phyloP scores from a whole-genome alignment of 495 filamentous ascomycete genomes.

The Massariosphaeria phaeospora region DNA sequence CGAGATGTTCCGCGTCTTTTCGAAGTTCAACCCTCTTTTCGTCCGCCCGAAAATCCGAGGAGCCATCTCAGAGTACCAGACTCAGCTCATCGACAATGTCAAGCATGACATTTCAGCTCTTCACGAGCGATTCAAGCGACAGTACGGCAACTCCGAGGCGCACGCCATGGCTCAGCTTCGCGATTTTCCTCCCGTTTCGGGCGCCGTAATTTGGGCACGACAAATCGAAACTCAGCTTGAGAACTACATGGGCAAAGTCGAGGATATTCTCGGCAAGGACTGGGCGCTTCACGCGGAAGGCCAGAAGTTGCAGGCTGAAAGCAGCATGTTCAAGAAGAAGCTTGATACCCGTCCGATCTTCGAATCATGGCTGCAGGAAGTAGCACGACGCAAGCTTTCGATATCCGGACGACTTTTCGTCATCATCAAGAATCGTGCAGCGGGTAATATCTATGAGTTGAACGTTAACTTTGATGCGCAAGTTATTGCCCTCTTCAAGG shows the following conservation, averaged over 20 bases:
- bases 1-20: slow-evolving; percentile 99
- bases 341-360: slow-evolving; percentile 89
- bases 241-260: slow-evolving; percentile 95
- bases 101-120: slow-evolving; percentile 88
- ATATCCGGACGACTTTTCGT: slow-evolving; percentile 89
- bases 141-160: slow-evolving; percentile 95
- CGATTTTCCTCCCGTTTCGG: slow-evolving; percentile 90
- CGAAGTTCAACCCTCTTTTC: slow-evolving; percentile 98
- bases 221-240: slow-evolving; percentile 95
- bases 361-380: slow-evolving; percentile 89
- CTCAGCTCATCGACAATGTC: slow-evolving; percentile 93
- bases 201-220: slow-evolving; percentile 92
- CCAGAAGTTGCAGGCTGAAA: slow-evolving; percentile 84
- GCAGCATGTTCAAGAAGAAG: slow-evolving; percentile 89
- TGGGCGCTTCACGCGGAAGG: slow-evolving; percentile 94
- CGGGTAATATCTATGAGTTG: slow-evolving; percentile 79
- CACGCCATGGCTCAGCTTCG: slow-evolving; percentile 96
- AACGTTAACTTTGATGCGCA: slow-evolving; percentile 95
- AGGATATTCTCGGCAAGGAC: slow-evolving; percentile 86
- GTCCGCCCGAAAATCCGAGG: slow-evolving; percentile 96
- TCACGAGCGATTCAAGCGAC: slow-evolving; percentile 96
- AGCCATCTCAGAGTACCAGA: slow-evolving; percentile 95
- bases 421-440: slow-evolving; percentile 77
- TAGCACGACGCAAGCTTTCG: slow-evolving; percentile 75
- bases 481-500: slow-evolving; percentile 95